These are phyloP conservation scores for Blepharisma stoltei DNA, from an alignment of 73 alveolate genomes.

Conservation along the genomic window DNA sequence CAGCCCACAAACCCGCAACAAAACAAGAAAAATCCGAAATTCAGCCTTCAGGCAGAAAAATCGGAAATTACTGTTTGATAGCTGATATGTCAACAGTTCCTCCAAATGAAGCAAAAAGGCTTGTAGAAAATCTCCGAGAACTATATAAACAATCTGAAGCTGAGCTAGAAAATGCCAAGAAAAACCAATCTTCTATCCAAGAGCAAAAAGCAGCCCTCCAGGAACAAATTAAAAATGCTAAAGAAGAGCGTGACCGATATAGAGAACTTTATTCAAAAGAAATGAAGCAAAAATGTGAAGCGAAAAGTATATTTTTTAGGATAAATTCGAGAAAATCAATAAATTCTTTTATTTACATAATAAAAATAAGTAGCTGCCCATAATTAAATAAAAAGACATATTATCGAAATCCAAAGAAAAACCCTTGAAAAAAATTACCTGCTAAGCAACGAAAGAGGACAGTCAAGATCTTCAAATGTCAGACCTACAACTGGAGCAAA, in stretches of 20 bases:
- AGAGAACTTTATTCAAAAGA: conserved; percentile 9
- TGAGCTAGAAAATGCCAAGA: not conserved
- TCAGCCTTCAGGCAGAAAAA: not conserved
- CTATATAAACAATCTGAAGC: not conserved
- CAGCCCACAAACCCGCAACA: not conserved
- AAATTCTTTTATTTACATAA: too few relatives aligned
- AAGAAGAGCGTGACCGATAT: not conserved
- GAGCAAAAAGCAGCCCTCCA: not conserved
- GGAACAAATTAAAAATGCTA: not conserved
- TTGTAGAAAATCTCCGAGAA: not conserved
- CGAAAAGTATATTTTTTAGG: too few relatives aligned
- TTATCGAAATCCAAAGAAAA: too few relatives aligned
- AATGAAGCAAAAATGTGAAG: not conserved
- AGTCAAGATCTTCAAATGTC: too few relatives aligned
- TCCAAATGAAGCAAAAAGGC: not conserved
- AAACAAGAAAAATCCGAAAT: not conserved
- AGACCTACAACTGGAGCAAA: too few relatives aligned
- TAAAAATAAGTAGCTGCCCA: too few relatives aligned
- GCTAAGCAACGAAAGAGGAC: too few relatives aligned
- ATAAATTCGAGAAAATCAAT: too few relatives aligned
- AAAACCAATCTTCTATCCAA: not conserved
- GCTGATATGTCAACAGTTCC: not conserved
- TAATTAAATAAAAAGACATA: too few relatives aligned
- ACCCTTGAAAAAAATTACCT: too few relatives aligned
- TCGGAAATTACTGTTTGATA: not conserved